Evolutionary conservation across 179 eudicot species (phyloP).

Genomic region (Kewa caespitosa): DNA sequence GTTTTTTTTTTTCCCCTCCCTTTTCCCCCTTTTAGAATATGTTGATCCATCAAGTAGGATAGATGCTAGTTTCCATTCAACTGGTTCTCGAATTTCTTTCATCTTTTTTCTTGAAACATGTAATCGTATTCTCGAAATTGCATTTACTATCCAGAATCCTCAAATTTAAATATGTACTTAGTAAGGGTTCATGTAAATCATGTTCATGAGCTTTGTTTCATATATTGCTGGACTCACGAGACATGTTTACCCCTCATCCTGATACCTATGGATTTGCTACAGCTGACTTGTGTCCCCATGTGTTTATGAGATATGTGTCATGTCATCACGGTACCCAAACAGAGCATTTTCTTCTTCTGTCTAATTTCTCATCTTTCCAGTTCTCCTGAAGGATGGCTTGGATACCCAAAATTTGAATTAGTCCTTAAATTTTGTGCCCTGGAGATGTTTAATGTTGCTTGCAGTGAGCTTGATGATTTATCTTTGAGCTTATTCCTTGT

Average conservation of each 20-base stretch:
- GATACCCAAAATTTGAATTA: not conserved
- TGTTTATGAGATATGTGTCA: not conserved
- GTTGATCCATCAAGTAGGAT: not conserved
- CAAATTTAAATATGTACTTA: no score
- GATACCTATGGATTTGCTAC: not conserved
- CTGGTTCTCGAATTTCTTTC: no score
- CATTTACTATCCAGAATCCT: no score
- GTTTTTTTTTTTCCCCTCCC: no score
- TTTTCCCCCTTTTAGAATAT: not conserved
- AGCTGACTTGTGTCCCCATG: not conserved
- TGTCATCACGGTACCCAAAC: no score
- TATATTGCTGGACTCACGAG: not conserved
- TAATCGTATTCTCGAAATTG: no score
- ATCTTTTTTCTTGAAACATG: no score
- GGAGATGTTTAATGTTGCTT: slow-evolving; percentile 4
- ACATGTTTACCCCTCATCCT: not conserved
- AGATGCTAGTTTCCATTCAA: no score
- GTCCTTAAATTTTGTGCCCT: not conserved
- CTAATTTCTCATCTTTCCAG: not conserved
- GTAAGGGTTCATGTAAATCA: no score
- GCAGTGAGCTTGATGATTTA: not conserved
- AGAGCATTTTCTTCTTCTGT: not conserved
- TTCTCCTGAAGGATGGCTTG: not conserved
- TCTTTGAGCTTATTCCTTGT: not conserved
- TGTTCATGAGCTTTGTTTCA: not conserved